Evolutionary conservation across 768 basidiomycete species (phyloP).

Genomic region (Tricholoma saponaceum): DNA sequence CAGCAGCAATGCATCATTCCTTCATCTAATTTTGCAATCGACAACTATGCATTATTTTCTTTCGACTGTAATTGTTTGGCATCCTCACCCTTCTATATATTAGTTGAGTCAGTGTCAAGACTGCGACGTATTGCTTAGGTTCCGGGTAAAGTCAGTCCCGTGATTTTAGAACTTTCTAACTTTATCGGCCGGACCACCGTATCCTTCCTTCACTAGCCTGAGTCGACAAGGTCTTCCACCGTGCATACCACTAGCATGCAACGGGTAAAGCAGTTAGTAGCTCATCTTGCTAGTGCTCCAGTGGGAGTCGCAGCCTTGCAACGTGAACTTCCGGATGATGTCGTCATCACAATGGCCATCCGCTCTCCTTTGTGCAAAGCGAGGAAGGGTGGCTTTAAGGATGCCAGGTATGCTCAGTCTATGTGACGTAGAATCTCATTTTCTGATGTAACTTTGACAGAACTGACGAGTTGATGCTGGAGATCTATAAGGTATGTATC

Average conservation of each 20-base stretch:
- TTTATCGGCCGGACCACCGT: too few relatives aligned
- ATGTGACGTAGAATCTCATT: conserved; percentile 3
- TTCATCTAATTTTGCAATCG: too few relatives aligned
- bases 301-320: conserved; percentile 49
- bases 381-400: conserved; percentile 72
- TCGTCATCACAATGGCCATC: conserved; percentile 79
- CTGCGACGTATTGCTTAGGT: too few relatives aligned
- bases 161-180: background rate
- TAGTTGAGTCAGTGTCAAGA: too few relatives aligned
- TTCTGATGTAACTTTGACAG: conserved; percentile 28
- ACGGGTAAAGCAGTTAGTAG: conserved; percentile 61
- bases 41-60: too few relatives aligned
- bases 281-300: conserved; percentile 46
- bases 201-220: too few relatives aligned
- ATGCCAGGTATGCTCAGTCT: conserved; percentile 46
- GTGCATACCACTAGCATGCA: too few relatives aligned
- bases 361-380: conserved; percentile 75
- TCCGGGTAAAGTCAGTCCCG: background rate
- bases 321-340: conserved; percentile 64
- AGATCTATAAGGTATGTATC: conserved; percentile 67
- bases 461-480: conserved; percentile 75
- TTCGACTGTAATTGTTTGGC: too few relatives aligned
- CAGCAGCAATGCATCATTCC: too few relatives aligned
- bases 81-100: too few relatives aligned
- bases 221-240: too few relatives aligned